A percentile compares a stretch with the other conserved stretches of the same genome.
Evolutionary conservation across 176 grass and related monocot species (phyloP).

Genomic region (bread wheat (Triticum aestivum)): IWGSC_CS_RefSeq_v2.1 NC_057796.1:254290677-254291176

Average conservation of each 20-base stretch:
- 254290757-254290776: neutral
- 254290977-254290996: constrained; percentile 34
- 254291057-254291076: neutral
- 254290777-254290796: neutral
- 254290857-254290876: neutral
- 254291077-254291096: neutral
- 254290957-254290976: constrained; percentile 96
- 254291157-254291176: neutral
- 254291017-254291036: neutral
- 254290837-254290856: neutral
- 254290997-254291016: neutral
- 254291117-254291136: neutral
- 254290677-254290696: neutral
- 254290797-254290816: neutral
- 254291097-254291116: too few relatives aligned
- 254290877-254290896: constrained; percentile 78
- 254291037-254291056: neutral
- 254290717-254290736: neutral
- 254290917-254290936: constrained; percentile 80
- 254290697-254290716: neutral
- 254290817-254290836: neutral
- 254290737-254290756: neutral
- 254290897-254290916: constrained; percentile 95
- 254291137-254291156: neutral
- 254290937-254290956: constrained; percentile 89